phyloP scores from a whole-genome alignment of 2,329 filamentous ascomycete genomes.

The Cladosporium velox region DNA sequence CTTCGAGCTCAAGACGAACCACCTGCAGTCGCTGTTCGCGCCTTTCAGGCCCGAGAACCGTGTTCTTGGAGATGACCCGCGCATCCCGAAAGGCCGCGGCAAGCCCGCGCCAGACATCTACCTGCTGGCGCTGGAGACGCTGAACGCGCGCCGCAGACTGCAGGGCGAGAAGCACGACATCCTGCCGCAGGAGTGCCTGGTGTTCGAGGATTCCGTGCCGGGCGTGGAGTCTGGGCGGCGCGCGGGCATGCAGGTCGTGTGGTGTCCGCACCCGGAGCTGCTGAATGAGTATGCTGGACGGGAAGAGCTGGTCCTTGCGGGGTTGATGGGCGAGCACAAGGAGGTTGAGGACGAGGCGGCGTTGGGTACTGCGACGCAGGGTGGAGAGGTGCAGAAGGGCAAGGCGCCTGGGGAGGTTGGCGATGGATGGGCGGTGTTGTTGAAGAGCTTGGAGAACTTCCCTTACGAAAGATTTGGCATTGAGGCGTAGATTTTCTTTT shows the following conservation, averaged over 20 bases:
- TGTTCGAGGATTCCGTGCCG: slow-evolving; percentile 93
- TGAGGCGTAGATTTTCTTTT: not conserved
- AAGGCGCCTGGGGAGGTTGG: slow-evolving; percentile 57
- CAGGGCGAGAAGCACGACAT: slow-evolving; percentile 63
- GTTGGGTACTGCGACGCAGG: slow-evolving; percentile 38
- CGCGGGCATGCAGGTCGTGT: slow-evolving; percentile 92
- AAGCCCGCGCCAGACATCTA: slow-evolving; percentile 97
- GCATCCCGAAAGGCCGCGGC: slow-evolving; percentile 77
- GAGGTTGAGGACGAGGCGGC: slow-evolving; percentile 49
- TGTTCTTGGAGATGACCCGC: slow-evolving; percentile 80
- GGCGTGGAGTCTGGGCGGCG: slow-evolving; percentile 88
- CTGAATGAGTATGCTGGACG: slow-evolving; percentile 73
- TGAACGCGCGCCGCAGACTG: slow-evolving; percentile 71
- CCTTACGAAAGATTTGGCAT: slow-evolving; percentile 48
- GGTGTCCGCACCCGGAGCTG: slow-evolving; percentile 83
- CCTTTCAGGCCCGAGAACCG: slow-evolving; percentile 68
- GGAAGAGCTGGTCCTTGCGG: slow-evolving; percentile 81
- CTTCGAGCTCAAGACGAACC: slow-evolving; percentile 73
- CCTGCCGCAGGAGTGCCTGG: slow-evolving; percentile 81
- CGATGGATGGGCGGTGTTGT: slow-evolving; percentile 61
- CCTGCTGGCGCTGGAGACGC: slow-evolving; percentile 76
- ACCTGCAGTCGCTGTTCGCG: slow-evolving; percentile 53
- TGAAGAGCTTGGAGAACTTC: slow-evolving; percentile 59
- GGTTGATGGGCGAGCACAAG: slow-evolving; percentile 70
- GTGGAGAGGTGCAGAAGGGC: slow-evolving; percentile 42